These are phyloP conservation scores for Kwoniella sp. DNA, from an alignment of 768 basidiomycete species.

Conservation along the genomic window DNA sequence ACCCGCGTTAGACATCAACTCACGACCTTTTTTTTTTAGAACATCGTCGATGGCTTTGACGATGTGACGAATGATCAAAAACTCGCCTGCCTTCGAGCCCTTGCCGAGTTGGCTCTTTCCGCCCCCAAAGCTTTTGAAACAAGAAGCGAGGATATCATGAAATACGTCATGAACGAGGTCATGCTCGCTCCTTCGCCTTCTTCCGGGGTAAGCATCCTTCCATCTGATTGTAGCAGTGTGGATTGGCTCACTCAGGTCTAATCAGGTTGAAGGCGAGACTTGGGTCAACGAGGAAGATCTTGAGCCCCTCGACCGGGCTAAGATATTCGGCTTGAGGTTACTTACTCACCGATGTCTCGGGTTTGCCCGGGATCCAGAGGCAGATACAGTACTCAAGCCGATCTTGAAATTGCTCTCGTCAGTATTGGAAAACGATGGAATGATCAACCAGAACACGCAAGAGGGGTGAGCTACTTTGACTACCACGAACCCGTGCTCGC, in stretches of 20 bases:
- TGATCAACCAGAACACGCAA: conserved; percentile 62
- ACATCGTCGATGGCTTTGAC: conserved; percentile 16
- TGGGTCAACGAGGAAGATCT: conserved; percentile 76
- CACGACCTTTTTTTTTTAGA: neutral
- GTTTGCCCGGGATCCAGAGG: conserved; percentile 60
- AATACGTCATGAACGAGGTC: conserved; percentile 60
- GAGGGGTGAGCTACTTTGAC: conserved; percentile 64
- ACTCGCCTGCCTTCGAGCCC: conserved; percentile 62
- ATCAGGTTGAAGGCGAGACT: conserved; percentile 59
- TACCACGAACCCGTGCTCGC: too few species aligned
- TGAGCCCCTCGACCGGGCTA: conserved; percentile 65
- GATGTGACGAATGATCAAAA: conserved; percentile 2
- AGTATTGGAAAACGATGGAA: conserved; percentile 70
- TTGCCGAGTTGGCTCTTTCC: conserved; percentile 72
- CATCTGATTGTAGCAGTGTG: neutral
- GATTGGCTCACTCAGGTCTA: conserved; percentile 3
- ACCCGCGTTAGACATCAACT: neutral
- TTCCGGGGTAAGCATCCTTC: conserved; percentile 32
- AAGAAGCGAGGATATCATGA: conserved; percentile 72
- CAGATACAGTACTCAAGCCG: conserved; percentile 70
- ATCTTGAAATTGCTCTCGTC: conserved; percentile 74
- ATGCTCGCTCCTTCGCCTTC: conserved; percentile 29
- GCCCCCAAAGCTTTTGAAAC: conserved; percentile 74
- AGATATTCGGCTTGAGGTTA: conserved; percentile 75
- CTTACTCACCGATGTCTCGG: conserved; percentile 77